Conservation (phyloP, 2,329 filamentous ascomycete species). For the Fusarium burgessii region DNA sequence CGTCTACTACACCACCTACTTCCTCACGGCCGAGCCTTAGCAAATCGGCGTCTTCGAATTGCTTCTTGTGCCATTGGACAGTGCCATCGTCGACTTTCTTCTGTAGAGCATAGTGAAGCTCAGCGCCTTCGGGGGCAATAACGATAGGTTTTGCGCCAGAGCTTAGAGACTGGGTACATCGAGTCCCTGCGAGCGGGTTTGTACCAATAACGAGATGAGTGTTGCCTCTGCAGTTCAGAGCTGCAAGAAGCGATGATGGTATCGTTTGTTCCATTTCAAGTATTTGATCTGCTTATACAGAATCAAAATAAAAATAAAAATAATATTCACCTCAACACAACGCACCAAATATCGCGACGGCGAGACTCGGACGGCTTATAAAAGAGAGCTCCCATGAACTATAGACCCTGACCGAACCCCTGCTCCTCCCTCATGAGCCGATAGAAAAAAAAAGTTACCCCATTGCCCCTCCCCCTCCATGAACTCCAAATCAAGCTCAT, state of each 20-base stretch:
- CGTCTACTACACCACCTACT: conserved; percentile 83
- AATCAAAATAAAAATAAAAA: background rate
- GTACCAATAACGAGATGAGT: conserved; percentile 88
- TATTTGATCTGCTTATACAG: conserved; percentile 13
- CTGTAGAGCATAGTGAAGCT: conserved; percentile 68
- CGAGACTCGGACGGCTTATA: conserved; percentile 39
- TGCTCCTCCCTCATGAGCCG: conserved; percentile 22
- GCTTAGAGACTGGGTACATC: conserved; percentile 82
- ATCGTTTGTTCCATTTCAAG: conserved; percentile 24
- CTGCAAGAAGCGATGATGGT: conserved; percentile 72
- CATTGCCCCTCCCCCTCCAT: conserved; percentile 38
- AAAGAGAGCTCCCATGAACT: conserved; percentile 22
- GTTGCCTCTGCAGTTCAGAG: conserved; percentile 76
- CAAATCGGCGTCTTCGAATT: conserved; percentile 79
- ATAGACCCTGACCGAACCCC: conserved; percentile 12
- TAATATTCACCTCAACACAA: background rate
- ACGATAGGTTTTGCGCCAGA: conserved; percentile 86
- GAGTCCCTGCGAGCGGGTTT: conserved; percentile 86
- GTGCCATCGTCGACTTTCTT: conserved; percentile 74
- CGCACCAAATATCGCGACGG: conserved; percentile 12
- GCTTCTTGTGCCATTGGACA: conserved; percentile 73
- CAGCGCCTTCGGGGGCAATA: conserved; percentile 75
- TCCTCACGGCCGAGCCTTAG: conserved; percentile 83
- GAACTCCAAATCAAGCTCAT: conserved; percentile 35
- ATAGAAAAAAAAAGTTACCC: conserved; percentile 30